Percentiles rank a stretch among this genome's conserved stretches.
Conservation (phyloP, 345 rosid species). For the Acer saccharum region DNA sequence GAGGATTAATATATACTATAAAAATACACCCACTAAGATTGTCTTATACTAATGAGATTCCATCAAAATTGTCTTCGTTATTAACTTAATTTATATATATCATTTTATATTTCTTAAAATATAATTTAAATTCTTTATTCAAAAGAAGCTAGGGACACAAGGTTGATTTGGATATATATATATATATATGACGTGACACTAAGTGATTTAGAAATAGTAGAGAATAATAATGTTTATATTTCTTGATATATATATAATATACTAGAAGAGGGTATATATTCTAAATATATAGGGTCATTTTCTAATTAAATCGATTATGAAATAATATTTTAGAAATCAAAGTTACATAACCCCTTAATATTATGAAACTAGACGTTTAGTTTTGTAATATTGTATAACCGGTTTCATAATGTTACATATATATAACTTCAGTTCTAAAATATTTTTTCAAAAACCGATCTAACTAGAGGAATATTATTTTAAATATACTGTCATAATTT, state of each 20-base stretch:
- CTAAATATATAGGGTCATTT: no score
- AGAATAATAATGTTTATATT: not conserved
- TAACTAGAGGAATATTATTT: no score
- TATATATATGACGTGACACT: slow-evolving; percentile 37
- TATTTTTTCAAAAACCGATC: no score
- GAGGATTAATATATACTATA: not conserved
- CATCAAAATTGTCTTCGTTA: slow-evolving; percentile 18
- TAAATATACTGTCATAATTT: not conserved
- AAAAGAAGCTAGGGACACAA: slow-evolving; percentile 16
- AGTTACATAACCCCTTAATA: no score
- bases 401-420: no score
- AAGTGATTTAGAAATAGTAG: slow-evolving; percentile 17
- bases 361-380: no score
- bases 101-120: not conserved
- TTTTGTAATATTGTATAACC: no score
- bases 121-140: not conserved
- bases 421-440: no score
- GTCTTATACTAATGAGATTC: slow-evolving; percentile 24
- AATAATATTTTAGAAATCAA: no score
- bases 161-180: slow-evolving; percentile 15
- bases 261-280: no score
- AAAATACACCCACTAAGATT: slow-evolving; percentile 20
- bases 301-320: no score
- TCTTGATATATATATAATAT: not conserved
- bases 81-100: not conserved